Conservation (phyloP, 169 alveolate species). For the Perkinsus chesapeaki region DNA sequence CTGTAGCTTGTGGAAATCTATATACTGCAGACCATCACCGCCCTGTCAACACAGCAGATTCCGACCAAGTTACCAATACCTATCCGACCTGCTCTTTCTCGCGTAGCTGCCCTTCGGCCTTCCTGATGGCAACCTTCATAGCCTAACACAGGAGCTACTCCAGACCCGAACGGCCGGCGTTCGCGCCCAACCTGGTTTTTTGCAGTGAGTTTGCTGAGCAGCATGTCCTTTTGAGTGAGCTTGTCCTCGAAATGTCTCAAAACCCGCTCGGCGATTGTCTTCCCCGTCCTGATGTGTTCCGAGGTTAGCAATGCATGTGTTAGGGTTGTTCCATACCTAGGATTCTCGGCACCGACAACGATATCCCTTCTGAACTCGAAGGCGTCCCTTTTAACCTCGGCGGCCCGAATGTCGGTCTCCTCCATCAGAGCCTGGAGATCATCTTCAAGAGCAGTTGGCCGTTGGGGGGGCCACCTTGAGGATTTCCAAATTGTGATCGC, state of each 20-base stretch:
- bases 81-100: background rate
- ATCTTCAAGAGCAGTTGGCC: background rate
- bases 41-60: slow-evolving; percentile 42
- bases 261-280: slow-evolving; percentile 73
- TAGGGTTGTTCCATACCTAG: background rate
- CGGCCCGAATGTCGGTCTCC: slow-evolving; percentile 30
- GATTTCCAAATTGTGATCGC: background rate
- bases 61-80: background rate
- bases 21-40: slow-evolving; percentile 71
- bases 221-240: slow-evolving; percentile 62
- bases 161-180: background rate
- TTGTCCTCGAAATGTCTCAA: slow-evolving; percentile 72
- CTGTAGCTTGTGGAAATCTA: slow-evolving; percentile 81
- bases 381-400: slow-evolving; percentile 64
- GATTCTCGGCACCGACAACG: slow-evolving; percentile 51
- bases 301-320: slow-evolving; percentile 32
- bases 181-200: slow-evolving; percentile 24
- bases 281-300: slow-evolving; percentile 66
- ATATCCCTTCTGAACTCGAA: slow-evolving; percentile 67
- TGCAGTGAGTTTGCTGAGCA: slow-evolving; percentile 55
- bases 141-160: slow-evolving; percentile 31
- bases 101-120: slow-evolving; percentile 13
- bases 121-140: slow-evolving; percentile 54
- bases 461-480: background rate
- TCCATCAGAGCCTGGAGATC: slow-evolving; percentile 29